Conservation (phyloP, 345 rosid genomes). For the Melaleuca alternifolia region DNA sequence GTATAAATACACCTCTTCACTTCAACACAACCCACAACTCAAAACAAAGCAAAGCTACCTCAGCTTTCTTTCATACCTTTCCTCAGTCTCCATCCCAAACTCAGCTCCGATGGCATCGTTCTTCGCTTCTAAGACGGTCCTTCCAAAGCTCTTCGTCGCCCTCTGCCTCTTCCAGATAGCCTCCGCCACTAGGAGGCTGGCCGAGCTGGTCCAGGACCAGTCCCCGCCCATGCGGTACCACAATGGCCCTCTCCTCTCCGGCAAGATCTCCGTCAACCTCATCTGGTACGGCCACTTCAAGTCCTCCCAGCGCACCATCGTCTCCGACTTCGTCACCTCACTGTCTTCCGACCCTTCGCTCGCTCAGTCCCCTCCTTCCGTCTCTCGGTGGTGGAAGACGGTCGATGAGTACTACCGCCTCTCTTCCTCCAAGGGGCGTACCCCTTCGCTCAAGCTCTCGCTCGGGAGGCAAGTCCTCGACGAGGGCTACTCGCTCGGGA, state of each 20-base stretch:
- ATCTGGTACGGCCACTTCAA: conserved; percentile 80
- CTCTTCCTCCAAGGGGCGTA: conserved; percentile 10
- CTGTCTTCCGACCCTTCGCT: conserved; percentile 13
- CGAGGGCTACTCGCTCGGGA: conserved; percentile 2
- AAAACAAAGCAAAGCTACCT: not conserved
- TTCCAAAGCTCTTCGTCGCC: not conserved
- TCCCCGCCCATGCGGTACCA: conserved; percentile 39
- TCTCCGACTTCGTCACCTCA: conserved; percentile 54
- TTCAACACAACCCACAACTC: not conserved
- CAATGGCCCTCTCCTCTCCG: conserved; percentile 63
- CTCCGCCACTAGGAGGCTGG: conserved; percentile 17
- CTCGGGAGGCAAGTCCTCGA: conserved; percentile 2
- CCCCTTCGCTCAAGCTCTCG: not conserved
- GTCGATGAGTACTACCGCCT: conserved; percentile 52
- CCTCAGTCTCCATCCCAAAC: not conserved
- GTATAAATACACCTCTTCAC: not conserved
- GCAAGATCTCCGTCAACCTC: conserved; percentile 49
- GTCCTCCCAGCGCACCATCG: conserved; percentile 48
- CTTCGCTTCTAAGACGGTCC: not conserved
- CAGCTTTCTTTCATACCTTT: not conserved
- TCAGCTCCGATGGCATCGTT: not conserved
- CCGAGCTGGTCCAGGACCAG: conserved; percentile 21
- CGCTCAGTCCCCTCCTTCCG: conserved; percentile 36
- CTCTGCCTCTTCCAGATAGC: conserved; percentile 2
- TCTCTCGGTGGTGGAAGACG: conserved; percentile 67